phyloP scores from a whole-genome alignment of 2,329 filamentous ascomycete genomes.

The Phyllosticta paracitricarpa region DNA sequence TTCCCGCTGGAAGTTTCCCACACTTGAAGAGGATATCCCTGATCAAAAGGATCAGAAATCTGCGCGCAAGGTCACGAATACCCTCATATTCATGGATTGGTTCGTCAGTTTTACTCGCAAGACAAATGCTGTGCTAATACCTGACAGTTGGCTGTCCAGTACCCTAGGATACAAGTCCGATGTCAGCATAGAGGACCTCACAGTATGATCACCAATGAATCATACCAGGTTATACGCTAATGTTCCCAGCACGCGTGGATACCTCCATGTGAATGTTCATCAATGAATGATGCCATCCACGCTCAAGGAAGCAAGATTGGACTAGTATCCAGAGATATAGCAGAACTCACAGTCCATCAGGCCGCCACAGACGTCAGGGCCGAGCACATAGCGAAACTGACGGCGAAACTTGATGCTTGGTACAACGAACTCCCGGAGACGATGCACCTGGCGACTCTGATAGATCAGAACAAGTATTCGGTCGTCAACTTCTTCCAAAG shows the following conservation, averaged over 20 bases:
- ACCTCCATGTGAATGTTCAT: neutral
- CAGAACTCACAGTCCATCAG: slow-evolving; percentile 14
- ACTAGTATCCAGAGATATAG: slow-evolving; percentile 26
- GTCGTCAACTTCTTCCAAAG: slow-evolving; percentile 22
- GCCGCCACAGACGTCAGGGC: neutral
- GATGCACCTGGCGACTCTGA: slow-evolving; percentile 23
- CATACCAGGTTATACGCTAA: neutral
- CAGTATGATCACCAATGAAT: neutral
- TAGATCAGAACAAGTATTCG: slow-evolving; percentile 16
- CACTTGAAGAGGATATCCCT: slow-evolving; percentile 1
- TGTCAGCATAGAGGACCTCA: slow-evolving; percentile 19
- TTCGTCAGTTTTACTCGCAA: neutral
- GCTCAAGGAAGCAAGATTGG: slow-evolving; percentile 25
- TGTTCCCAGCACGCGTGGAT: neutral
- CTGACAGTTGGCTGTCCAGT: slow-evolving; percentile 24
- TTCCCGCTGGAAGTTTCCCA: slow-evolving; percentile 23
- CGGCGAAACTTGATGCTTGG: slow-evolving; percentile 24
- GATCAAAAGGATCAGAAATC: slow-evolving; percentile 11
- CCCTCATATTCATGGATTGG: slow-evolving; percentile 29
- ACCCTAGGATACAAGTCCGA: slow-evolving; percentile 27
- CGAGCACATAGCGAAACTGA: slow-evolving; percentile 3
- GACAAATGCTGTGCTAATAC: neutral
- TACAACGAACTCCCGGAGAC: slow-evolving; percentile 21
- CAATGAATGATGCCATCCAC: slow-evolving; percentile 25
- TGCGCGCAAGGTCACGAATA: slow-evolving; percentile 23